Evolutionary conservation across 1,284 basidiomycete genomes (phyloP).

Genomic region (Takashimella tepidaria): DNA sequence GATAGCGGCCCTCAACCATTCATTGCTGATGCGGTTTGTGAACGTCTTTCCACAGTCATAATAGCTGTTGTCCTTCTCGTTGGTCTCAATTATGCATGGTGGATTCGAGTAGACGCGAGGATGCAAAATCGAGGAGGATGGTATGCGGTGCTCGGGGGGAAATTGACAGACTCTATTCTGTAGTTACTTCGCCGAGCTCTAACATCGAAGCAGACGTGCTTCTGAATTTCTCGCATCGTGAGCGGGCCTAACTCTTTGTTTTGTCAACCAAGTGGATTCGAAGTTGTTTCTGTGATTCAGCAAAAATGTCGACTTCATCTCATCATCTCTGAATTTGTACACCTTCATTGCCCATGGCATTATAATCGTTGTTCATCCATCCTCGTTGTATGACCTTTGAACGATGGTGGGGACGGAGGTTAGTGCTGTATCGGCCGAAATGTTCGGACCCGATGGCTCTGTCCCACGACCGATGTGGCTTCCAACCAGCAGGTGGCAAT

Average conservation of each 20-base stretch:
- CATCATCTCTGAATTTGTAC: too few relatives aligned
- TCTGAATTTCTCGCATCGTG: too few relatives aligned
- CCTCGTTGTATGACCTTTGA: too few relatives aligned
- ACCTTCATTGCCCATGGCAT: too few relatives aligned
- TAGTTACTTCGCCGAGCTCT: too few relatives aligned
- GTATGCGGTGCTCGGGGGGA: slow-evolving; percentile 1
- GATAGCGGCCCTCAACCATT: slow-evolving; percentile 10
- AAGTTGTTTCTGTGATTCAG: too few relatives aligned
- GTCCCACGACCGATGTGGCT: neutral
- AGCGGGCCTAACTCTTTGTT: too few relatives aligned
- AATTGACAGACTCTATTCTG: too few relatives aligned
- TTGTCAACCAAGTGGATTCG: too few relatives aligned
- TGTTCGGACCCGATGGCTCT: neutral
- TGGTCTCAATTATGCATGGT: slow-evolving; percentile 19
- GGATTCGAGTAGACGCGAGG: slow-evolving; percentile 8
- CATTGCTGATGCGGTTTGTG: neutral
- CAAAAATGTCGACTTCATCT: too few relatives aligned
- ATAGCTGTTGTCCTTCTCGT: slow-evolving; percentile 19
- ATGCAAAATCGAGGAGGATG: slow-evolving; percentile 10
- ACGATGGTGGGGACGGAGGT: neutral
- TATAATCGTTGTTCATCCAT: too few relatives aligned
- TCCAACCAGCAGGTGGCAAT: neutral
- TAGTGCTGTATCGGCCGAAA: neutral
- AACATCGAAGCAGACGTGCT: too few relatives aligned
- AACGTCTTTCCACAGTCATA: slow-evolving; percentile 6